phyloP scores from a whole-genome alignment of 1,139 yeast genomes.

The Debaryomyces nepalensis region DNA sequence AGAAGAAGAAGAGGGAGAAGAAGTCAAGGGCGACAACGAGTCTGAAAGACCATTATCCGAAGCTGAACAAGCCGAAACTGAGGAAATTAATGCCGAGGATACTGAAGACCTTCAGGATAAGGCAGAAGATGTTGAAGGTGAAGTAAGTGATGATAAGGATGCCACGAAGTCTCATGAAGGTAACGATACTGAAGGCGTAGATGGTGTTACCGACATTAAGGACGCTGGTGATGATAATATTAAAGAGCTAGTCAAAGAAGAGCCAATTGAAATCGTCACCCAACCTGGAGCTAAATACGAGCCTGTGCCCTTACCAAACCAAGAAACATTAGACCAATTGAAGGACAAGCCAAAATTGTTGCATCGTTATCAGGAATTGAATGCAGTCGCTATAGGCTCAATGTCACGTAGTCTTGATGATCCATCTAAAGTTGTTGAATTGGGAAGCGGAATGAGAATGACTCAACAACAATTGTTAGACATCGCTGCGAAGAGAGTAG shows the following conservation, averaged over 20 bases:
- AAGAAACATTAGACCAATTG: conserved; percentile 46
- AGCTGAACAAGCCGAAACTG: conserved; percentile 15
- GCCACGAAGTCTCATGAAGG: conserved; percentile 11
- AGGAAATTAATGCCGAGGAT: conserved; percentile 19
- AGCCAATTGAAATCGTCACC: conserved; percentile 39
- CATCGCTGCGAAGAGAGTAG: conserved; percentile 60
- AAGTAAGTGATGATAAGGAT: conserved; percentile 14
- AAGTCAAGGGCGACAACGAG: conserved; percentile 16
- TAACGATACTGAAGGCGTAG: too few species aligned
- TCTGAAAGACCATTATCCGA: conserved; percentile 17
- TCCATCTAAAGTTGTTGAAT: conserved; percentile 53
- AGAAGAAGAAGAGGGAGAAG: conserved; percentile 14
- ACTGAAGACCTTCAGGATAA: conserved; percentile 14
- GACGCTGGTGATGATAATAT: conserved; percentile 29
- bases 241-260: conserved; percentile 30
- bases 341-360: conserved; percentile 55
- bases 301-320: conserved; percentile 41
- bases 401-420: conserved; percentile 51
- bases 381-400: conserved; percentile 52
- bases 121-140: conserved; percentile 13
- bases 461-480: conserved; percentile 60
- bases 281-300: conserved; percentile 40
- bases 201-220: conserved; percentile 7
- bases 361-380: conserved; percentile 53
- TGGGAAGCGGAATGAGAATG: conserved; percentile 60